These are phyloP conservation scores for Aspergillus pseudoterreus DNA, from an alignment of 2,329 filamentous ascomycete species.

Conservation along the genomic window DNA sequence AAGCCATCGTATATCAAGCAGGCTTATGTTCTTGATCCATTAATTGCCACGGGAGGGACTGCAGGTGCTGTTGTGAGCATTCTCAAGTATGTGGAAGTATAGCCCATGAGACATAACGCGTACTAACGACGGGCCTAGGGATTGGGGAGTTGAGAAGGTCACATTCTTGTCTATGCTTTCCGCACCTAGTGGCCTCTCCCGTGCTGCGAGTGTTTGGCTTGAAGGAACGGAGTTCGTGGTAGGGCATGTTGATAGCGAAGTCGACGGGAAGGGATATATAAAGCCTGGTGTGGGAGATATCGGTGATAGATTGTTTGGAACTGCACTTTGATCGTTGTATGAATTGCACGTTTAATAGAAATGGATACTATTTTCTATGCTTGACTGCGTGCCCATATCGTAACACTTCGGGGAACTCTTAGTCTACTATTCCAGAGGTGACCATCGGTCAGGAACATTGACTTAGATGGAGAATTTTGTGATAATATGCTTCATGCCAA, in stretches of 20 bases:
- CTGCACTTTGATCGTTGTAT: not conserved
- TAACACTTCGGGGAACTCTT: too few relatives aligned
- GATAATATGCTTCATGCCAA: too few relatives aligned
- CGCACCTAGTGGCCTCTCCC: slow-evolving; percentile 17
- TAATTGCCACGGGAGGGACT: slow-evolving; percentile 26
- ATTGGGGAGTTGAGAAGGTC: slow-evolving; percentile 25
- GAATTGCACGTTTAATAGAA: too few relatives aligned
- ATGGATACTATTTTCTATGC: too few relatives aligned
- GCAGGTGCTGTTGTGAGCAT: slow-evolving; percentile 23
- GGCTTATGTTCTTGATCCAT: slow-evolving; percentile 24
- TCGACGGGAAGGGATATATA: slow-evolving; percentile 25
- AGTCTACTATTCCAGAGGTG: too few relatives aligned
- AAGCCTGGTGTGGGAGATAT: slow-evolving; percentile 27
- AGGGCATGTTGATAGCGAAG: slow-evolving; percentile 19
- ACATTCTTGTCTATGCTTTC: slow-evolving; percentile 25
- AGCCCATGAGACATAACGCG: not conserved
- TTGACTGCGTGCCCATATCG: too few relatives aligned
- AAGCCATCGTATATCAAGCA: slow-evolving; percentile 21
- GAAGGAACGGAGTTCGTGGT: slow-evolving; percentile 24
- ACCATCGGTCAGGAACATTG: too few relatives aligned
- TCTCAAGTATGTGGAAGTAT: slow-evolving; percentile 17
- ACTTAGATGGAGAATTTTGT: too few relatives aligned
- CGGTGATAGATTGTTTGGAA: slow-evolving; percentile 27
- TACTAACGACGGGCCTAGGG: slow-evolving; percentile 9
- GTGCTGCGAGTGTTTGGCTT: slow-evolving; percentile 22